Percentiles rank a stretch among this genome's conserved stretches.
These are phyloP conservation scores for Monoraphidium neglectum DNA, from an alignment of 139 green algal genomes.

Conservation along the genomic window DNA sequence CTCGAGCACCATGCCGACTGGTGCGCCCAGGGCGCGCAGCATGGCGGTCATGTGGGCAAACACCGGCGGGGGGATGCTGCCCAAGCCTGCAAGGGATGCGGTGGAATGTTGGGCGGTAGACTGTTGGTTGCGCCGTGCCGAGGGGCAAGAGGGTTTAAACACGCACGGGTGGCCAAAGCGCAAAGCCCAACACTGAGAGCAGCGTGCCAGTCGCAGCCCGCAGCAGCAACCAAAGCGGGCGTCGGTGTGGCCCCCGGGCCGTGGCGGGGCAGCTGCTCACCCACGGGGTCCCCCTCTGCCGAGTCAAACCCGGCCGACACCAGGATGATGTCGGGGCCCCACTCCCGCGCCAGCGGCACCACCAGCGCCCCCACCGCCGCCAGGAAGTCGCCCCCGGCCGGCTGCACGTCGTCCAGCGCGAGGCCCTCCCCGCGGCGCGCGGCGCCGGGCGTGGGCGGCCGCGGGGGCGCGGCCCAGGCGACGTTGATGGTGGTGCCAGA, in stretches of 20 bases:
- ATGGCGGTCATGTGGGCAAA: constrained; percentile 68
- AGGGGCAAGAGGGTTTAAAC: too few species aligned
- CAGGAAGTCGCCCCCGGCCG: constrained; percentile 65
- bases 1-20: constrained; percentile 52
- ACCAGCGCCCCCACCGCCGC: constrained; percentile 59
- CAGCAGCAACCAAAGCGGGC: too few species aligned
- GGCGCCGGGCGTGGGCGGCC: background rate
- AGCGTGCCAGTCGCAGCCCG: too few species aligned
- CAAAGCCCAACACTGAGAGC: too few species aligned
- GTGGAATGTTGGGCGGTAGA: background rate
- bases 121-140: background rate
- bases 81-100: background rate
- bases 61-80: background rate
- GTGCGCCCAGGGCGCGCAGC: constrained; percentile 56
- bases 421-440: background rate
- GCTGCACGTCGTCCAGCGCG: background rate
- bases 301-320: constrained; percentile 78
- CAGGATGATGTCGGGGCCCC: constrained; percentile 66
- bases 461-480: constrained; percentile 38
- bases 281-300: constrained; percentile 50
- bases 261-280: constrained; percentile 15
- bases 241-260: background rate
- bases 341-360: constrained; percentile 64
- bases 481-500: constrained; percentile 67
- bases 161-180: too few species aligned